phyloP scores from a whole-genome alignment of 768 basidiomycete species.

The Auricularia auricula-judae region DNA sequence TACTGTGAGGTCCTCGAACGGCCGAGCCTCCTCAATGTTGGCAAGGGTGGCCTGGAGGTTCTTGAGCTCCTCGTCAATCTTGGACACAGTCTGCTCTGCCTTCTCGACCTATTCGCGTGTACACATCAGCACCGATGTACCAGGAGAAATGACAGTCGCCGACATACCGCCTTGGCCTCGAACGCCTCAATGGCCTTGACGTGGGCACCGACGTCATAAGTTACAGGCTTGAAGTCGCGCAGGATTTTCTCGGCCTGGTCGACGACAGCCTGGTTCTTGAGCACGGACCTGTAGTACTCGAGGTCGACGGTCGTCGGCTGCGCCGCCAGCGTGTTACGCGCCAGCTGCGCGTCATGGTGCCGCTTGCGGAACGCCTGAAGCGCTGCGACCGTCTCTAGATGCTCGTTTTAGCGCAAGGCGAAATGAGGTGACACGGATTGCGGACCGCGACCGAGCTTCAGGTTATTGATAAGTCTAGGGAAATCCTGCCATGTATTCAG shows the following conservation, averaged over 20 bases:
- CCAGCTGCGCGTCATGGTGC: conserved; percentile 75
- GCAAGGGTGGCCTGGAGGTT: conserved; percentile 86
- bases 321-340: conserved; percentile 47
- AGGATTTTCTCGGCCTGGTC: conserved; percentile 87
- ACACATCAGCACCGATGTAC: background rate
- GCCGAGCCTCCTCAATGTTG: conserved; percentile 95
- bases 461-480: background rate
- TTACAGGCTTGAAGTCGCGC: conserved; percentile 84
- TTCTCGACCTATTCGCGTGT: conserved; percentile 55
- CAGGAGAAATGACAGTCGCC: conserved; percentile 11
- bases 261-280: conserved; percentile 89
- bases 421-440: background rate
- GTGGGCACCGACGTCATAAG: conserved; percentile 83
- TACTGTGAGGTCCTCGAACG: conserved; percentile 94
- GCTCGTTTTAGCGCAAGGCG: background rate
- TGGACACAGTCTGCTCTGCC: conserved; percentile 79
- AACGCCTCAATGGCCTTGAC: conserved; percentile 95
- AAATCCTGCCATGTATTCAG: background rate
- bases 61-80: conserved; percentile 85
- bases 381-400: conserved; percentile 74
- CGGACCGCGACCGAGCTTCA: background rate
- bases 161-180: conserved; percentile 84
- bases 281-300: conserved; percentile 76
- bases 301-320: conserved; percentile 83
- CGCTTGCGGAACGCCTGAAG: conserved; percentile 96